Conservation (phyloP, 2,329 filamentous ascomycete species). For the Beauveria australis region DNA sequence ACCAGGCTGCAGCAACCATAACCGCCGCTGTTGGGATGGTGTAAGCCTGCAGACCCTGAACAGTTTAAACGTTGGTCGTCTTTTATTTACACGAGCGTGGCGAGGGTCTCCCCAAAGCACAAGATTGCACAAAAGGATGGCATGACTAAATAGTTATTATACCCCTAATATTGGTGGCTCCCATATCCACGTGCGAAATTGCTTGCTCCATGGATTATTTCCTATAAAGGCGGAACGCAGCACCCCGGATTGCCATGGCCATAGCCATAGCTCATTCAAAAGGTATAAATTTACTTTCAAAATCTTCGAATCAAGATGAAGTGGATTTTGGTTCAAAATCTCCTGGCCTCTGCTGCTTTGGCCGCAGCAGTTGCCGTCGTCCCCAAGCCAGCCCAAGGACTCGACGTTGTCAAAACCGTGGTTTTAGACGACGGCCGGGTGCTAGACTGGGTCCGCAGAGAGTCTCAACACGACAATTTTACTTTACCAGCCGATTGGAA, state of each 20-base stretch:
- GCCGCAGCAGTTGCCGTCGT: not conserved
- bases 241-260: too few relatives aligned
- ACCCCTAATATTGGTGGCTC: not conserved
- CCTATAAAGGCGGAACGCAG: not conserved
- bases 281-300: not conserved
- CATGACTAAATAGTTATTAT: not conserved
- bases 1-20: not conserved
- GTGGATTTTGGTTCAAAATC: not conserved
- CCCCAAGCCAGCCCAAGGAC: not conserved
- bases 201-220: not conserved
- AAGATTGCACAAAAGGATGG: not conserved
- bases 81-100: not conserved
- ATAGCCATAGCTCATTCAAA: too few relatives aligned
- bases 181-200: not conserved
- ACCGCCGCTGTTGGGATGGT: not conserved
- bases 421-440: constrained; percentile 12
- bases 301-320: not conserved
- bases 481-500: not conserved
- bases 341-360: not conserved
- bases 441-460: constrained; percentile 16
- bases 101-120: not conserved
- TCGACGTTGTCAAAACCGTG: constrained; percentile 14
- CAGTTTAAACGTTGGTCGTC: not conserved
- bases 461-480: constrained; percentile 12
- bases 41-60: not conserved